Conservation (phyloP, 2,329 filamentous ascomycete genomes). For the Claviceps sp. region DNA sequence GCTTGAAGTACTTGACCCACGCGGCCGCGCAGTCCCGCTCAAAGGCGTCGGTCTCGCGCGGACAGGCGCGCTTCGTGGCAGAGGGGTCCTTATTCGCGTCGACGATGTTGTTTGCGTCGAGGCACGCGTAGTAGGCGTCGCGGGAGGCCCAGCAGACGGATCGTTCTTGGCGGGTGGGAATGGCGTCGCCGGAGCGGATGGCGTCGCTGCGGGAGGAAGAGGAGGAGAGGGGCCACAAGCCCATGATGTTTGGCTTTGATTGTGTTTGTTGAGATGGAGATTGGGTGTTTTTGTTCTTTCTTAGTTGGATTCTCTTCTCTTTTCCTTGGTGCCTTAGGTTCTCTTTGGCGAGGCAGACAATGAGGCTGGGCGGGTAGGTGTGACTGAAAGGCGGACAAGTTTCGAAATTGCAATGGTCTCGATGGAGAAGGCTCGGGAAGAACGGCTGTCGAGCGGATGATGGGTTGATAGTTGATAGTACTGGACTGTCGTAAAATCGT, state of each 20-base stretch:
- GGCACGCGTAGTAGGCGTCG: slow-evolving; percentile 76
- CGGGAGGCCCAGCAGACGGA: slow-evolving; percentile 79
- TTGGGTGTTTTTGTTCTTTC: background rate
- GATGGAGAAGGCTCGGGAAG: too few species aligned
- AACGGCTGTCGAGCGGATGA: background rate
- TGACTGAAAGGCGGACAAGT: background rate
- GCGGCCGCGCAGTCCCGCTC: slow-evolving; percentile 76
- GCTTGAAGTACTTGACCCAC: slow-evolving; percentile 99
- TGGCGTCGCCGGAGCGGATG: slow-evolving; percentile 37
- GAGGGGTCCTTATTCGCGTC: slow-evolving; percentile 42
- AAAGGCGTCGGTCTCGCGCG: slow-evolving; percentile 40
- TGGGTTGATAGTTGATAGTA: background rate
- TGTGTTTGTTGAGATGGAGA: background rate
- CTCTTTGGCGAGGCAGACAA: background rate
- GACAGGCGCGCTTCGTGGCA: slow-evolving; percentile 26
- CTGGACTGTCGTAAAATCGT: too few species aligned
- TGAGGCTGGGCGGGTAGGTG: background rate
- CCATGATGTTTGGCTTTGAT: slow-evolving; percentile 20
- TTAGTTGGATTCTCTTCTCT: background rate
- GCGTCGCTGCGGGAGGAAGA: slow-evolving; percentile 38
- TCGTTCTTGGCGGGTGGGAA: slow-evolving; percentile 75
- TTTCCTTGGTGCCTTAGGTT: too few species aligned
- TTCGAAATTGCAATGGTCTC: background rate
- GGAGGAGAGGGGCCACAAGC: slow-evolving; percentile 32
- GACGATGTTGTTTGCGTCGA: slow-evolving; percentile 70